Evolutionary conservation across 345 rosid genomes (phyloP).

Genomic region (Gossypium bickii): DNA sequence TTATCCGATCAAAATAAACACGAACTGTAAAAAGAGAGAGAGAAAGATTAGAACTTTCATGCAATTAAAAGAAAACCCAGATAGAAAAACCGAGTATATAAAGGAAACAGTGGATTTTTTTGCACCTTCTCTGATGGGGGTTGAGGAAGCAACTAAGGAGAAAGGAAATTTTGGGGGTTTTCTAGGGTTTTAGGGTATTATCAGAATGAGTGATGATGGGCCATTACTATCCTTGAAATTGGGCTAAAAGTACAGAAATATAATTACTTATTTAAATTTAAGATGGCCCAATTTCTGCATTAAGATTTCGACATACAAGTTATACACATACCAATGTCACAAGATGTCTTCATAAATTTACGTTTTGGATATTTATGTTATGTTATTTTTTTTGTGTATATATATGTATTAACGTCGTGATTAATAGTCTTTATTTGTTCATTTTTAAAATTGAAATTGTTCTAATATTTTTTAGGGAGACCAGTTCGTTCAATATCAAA

Average conservation of each 20-base stretch:
- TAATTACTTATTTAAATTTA: background rate
- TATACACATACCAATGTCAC: too few relatives aligned
- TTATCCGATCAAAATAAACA: background rate
- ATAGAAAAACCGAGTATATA: background rate
- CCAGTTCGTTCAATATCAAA: too few relatives aligned
- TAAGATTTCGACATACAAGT: too few relatives aligned
- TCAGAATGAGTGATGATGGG: background rate
- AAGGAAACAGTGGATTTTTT: background rate
- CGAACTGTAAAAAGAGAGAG: background rate
- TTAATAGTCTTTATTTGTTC: too few relatives aligned
- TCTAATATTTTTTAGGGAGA: too few relatives aligned
- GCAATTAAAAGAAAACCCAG: conserved; percentile 8
- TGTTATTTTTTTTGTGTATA: too few relatives aligned
- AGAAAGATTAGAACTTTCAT: background rate
- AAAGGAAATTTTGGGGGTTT: background rate
- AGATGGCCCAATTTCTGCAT: background rate
- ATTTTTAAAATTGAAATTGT: too few relatives aligned
- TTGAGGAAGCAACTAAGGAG: background rate
- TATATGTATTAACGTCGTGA: rapidly evolving
- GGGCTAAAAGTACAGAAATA: background rate
- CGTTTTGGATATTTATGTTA: too few relatives aligned
- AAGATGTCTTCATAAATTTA: too few relatives aligned
- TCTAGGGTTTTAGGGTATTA: background rate
- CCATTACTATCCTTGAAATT: background rate
- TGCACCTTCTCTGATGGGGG: background rate